Evolutionary conservation across 345 rosid genomes (phyloP).

Genomic region (Salix viminalis): DNA sequence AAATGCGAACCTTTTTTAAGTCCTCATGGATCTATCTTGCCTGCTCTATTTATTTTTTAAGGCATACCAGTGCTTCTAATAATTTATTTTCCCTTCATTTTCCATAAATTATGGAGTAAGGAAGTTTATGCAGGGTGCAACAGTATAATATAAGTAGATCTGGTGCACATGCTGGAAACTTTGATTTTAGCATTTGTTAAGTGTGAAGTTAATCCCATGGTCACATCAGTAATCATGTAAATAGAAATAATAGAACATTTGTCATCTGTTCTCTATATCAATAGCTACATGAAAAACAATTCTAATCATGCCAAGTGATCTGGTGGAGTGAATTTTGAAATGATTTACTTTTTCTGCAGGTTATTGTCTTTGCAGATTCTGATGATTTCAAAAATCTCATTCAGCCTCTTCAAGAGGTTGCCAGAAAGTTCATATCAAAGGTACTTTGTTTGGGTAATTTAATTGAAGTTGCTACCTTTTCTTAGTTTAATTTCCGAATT

Average conservation of each 20-base stretch:
- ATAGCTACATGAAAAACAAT: background rate
- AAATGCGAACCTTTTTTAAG: background rate
- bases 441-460: conserved; percentile 28
- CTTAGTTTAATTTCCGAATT: conserved; percentile 9
- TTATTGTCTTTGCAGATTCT: conserved; percentile 56
- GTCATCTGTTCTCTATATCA: background rate
- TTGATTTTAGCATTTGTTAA: background rate
- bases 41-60: too few species aligned
- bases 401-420: conserved; percentile 58
- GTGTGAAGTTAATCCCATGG: background rate
- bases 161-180: background rate
- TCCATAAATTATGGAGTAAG: background rate
- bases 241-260: background rate
- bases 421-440: conserved; percentile 67
- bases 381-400: conserved; percentile 53
- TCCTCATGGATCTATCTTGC: background rate
- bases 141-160: background rate
- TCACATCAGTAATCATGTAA: background rate
- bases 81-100: background rate
- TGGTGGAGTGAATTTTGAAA: background rate
- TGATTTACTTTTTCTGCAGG: conserved; percentile 36
- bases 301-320: background rate
- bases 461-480: background rate
- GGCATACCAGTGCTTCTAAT: background rate
- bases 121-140: background rate